These are phyloP conservation scores for Epichloe gansuensis DNA, from an alignment of 2,329 filamentous ascomycete species.

Conservation along the genomic window DNA sequence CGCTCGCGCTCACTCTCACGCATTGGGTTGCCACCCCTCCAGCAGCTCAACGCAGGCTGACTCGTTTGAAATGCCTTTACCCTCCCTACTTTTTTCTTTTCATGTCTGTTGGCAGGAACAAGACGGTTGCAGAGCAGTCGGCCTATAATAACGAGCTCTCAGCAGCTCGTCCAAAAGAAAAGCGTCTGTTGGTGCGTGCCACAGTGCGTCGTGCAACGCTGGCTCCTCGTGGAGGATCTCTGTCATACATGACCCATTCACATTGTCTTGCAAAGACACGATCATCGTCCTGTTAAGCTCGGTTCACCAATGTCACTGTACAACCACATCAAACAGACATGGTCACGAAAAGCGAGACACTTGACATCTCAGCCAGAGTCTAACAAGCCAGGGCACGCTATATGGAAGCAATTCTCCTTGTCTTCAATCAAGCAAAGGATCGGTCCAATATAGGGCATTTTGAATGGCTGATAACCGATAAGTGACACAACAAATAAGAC, in stretches of 20 bases:
- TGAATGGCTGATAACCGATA: neutral
- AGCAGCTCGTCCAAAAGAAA: neutral
- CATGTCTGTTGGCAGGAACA: neutral
- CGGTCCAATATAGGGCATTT: neutral
- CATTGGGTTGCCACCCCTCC: no score
- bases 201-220: neutral
- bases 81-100: conserved; percentile 1
- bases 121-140: neutral
- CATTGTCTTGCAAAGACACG: neutral
- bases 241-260: no score
- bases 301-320: neutral
- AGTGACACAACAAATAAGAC: conserved; percentile 2
- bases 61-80: neutral
- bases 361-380: neutral
- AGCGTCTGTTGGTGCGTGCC: neutral
- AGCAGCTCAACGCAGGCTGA: neutral
- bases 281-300: neutral
- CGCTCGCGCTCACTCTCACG: neutral
- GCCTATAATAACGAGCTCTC: neutral
- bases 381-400: neutral
- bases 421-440: no score
- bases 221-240: neutral
- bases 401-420: neutral
- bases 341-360: neutral
- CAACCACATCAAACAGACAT: neutral